phyloP scores from a whole-genome alignment of 2,329 filamentous ascomycete species.

The Purpureocillium takamizusanense region DNA sequence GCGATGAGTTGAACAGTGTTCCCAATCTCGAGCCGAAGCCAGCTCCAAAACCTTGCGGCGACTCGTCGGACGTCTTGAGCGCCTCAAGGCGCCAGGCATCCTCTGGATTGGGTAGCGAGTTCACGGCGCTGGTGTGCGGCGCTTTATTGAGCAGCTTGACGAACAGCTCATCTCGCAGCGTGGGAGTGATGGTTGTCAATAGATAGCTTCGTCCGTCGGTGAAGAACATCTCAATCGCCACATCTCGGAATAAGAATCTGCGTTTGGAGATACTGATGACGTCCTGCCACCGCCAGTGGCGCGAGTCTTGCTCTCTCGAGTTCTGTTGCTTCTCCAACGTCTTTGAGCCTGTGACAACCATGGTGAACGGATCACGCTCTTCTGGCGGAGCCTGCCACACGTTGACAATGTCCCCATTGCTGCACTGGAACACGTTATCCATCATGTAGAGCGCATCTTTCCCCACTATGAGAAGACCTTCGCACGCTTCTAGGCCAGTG shows the following conservation, averaged over 20 bases:
- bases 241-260: conserved; percentile 88
- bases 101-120: conserved; percentile 65
- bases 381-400: conserved; percentile 88
- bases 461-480: conserved; percentile 86
- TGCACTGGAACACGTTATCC: conserved; percentile 91
- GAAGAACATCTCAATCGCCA: conserved; percentile 96
- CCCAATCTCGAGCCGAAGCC: conserved; percentile 80
- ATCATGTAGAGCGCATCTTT: conserved; percentile 90
- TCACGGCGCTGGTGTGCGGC: conserved; percentile 65
- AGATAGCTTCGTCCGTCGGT: conserved; percentile 93
- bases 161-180: conserved; percentile 71
- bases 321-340: conserved; percentile 51
- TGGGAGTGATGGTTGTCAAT: conserved; percentile 69
- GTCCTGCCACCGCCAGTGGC: conserved; percentile 90
- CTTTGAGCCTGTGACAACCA: conserved; percentile 71
- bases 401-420: conserved; percentile 93
- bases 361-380: conserved; percentile 89
- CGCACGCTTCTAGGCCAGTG: conserved; percentile 84
- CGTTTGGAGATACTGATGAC: conserved; percentile 94
- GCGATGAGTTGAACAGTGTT: conserved; percentile 78
- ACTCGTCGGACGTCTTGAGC: conserved; percentile 56
- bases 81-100: conserved; percentile 89
- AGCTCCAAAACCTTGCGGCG: conserved; percentile 60
- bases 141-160: conserved; percentile 68
- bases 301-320: conserved; percentile 64